A percentile compares a stretch with the other conserved stretches of the same genome.
Evolutionary conservation across 2,329 filamentous ascomycete genomes (phyloP).

Genomic region (Zymoseptoria tritici): DNA sequence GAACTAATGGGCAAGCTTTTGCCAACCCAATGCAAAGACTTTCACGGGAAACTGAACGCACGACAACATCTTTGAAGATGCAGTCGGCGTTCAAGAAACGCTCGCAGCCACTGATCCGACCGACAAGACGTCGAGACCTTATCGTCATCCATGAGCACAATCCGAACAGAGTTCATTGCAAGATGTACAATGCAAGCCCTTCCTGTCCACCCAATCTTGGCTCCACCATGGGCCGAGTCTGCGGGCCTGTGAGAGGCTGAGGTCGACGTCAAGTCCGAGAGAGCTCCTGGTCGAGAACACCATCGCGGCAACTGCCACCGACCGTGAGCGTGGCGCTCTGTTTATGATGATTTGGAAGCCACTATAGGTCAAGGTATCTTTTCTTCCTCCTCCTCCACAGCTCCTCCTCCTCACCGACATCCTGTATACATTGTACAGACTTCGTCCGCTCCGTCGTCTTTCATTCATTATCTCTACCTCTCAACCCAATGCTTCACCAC

Average conservation of each 20-base stretch:
- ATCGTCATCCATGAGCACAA: background rate
- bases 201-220: background rate
- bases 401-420: background rate
- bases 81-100: background rate
- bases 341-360: background rate
- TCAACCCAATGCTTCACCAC: conserved; percentile 3
- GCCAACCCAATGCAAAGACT: conserved; percentile 1
- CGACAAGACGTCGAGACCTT: background rate
- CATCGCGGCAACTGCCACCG: background rate
- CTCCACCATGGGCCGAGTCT: background rate
- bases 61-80: background rate
- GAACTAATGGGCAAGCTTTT: background rate
- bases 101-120: background rate
- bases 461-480: background rate
- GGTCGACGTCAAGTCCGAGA: background rate
- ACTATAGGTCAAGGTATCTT: background rate
- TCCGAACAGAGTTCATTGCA: background rate
- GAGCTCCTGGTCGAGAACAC: background rate
- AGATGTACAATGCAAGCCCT: background rate
- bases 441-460: too few species aligned
- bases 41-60: background rate
- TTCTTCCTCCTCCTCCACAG: background rate
- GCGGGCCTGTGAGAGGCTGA: background rate
- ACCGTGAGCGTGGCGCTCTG: background rate
- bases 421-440: too few species aligned